Conservation (phyloP, 805 yeast species). For the Starmerella roubikii region DNA sequence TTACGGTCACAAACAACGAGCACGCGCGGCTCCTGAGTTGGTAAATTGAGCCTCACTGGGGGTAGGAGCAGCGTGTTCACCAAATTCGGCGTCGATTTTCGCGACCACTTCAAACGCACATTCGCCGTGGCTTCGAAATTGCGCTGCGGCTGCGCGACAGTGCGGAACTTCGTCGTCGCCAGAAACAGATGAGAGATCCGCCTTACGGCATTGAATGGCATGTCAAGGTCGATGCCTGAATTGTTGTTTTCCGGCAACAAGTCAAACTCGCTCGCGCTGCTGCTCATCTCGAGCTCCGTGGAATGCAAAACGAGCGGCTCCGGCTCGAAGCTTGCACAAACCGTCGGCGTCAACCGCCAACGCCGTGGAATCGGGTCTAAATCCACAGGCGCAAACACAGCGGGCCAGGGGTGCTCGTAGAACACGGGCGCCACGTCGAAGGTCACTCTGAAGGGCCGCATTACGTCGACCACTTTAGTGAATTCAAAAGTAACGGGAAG, state of each 20-base stretch:
- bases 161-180: background rate
- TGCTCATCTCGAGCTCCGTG: constrained; percentile 2
- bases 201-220: constrained; percentile 10
- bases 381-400: constrained; percentile 24
- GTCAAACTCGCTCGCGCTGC: constrained; percentile 5
- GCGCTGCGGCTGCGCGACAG: constrained; percentile 2
- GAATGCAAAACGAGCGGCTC: constrained; percentile 6
- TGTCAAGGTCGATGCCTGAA: background rate
- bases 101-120: constrained; percentile 25
- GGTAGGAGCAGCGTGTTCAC: constrained; percentile 15
- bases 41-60: constrained; percentile 17
- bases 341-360: constrained; percentile 26
- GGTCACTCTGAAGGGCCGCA: constrained; percentile 27
- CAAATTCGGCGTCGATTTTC: constrained; percentile 12
- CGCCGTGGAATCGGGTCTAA: constrained; percentile 24
- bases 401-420: constrained; percentile 28
- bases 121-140: constrained; percentile 22
- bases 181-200: constrained; percentile 7
- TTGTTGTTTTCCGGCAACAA: background rate
- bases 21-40: constrained; percentile 22
- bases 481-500: constrained; percentile 21
- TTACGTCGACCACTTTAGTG: constrained; percentile 23
- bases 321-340: constrained; percentile 20
- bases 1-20: constrained; percentile 17
- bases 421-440: constrained; percentile 27